Evolutionary conservation across 345 rosid genomes (phyloP).

Genomic region (Pseudoturritis turrita): DNA sequence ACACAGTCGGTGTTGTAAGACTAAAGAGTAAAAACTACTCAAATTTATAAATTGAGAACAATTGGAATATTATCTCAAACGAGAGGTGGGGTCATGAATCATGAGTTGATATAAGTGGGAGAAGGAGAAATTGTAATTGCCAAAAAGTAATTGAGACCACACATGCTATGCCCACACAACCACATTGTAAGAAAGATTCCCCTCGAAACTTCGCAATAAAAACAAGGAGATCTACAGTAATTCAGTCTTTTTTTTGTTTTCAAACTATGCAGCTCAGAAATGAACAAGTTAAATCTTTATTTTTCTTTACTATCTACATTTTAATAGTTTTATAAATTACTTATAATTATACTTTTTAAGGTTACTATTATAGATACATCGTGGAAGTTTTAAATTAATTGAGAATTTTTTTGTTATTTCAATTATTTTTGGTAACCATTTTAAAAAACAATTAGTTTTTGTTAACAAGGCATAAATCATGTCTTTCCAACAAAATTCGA

Average conservation of each 20-base stretch:
- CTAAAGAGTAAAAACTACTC: conserved; percentile 11
- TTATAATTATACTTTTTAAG: no score
- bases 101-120: conserved; percentile 14
- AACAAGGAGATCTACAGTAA: neutral
- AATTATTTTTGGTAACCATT: no score
- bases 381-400: no score
- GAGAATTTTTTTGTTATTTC: no score
- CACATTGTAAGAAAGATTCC: conserved; percentile 19
- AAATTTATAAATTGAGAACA: conserved; percentile 6
- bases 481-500: no score
- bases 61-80: neutral
- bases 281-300: neutral
- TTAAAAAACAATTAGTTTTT: no score
- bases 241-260: neutral
- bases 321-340: neutral
- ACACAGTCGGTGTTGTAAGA: conserved; percentile 1
- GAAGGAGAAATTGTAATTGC: conserved; percentile 9
- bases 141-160: conserved; percentile 18
- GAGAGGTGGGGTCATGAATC: conserved; percentile 19
- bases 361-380: neutral
- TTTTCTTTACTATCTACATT: neutral
- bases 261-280: neutral
- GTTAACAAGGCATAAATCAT: no score
- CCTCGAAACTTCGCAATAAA: conserved; percentile 12
- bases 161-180: conserved; percentile 14